Evolutionary conservation across 768 basidiomycete species (phyloP), one percentile per base, ranked within the genome.

Genomic region (Leccinellum albellum): DNA sequence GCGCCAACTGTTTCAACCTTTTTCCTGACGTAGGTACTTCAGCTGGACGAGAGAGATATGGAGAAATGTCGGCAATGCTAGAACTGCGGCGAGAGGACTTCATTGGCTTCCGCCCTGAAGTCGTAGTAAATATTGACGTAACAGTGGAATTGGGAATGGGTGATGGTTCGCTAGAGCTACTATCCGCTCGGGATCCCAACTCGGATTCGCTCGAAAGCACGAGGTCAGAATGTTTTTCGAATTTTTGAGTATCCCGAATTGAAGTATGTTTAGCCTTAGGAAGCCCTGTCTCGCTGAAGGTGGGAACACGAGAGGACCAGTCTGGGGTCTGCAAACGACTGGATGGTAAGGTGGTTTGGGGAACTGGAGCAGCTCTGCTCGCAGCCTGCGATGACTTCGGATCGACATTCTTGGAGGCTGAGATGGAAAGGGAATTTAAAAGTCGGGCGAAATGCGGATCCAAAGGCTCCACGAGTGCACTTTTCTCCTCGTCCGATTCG

Each of bases 391-490:
- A 28, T 47, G 59, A 48, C 17, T 64, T 61, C 14, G 51, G 20
- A 51, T 65, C 57, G 7, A 58, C 51, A 51, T 46, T 60, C 31
- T 79, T 79, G 17, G 71, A 70, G 12, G 76, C 78, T 10, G 88
- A 89, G 47, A 84, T 69, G 7, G 83, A 82, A 50, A 90, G 74
- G 6, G 82, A 82, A 46, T 77, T 82, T 51, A 91, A 74, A 8
- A 91, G 76, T 29, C 82, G 79, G 20, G 88, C 87, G 66, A 91
- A 82, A 60, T 89, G 87, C 31, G 87, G 85, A 66, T 90, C 87
- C 61, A 87, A 70, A 50, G 71, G 58, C 44, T 75, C 71, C 20
- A 72, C 56, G 24, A 47, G 71, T 53, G 42, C 40, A 15, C 46
- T 57, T 47, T 60, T 66, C 64, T 60, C 70, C 32, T 75, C 71